Conservation (phyloP, 345 rosid species). For the Boechera divaricarpa region DNA sequence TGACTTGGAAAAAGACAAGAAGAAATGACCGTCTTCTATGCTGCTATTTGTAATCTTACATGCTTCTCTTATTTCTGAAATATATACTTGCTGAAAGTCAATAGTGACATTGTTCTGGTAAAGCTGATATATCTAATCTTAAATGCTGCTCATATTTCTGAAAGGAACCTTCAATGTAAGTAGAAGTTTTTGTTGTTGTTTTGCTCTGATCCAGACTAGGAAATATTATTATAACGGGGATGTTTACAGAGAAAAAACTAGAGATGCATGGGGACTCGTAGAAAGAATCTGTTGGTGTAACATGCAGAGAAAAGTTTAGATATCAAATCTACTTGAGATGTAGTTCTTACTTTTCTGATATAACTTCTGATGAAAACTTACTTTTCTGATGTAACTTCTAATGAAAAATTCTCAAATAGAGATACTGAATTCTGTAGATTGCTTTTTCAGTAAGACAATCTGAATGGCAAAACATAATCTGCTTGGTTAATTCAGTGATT, state of each 20-base stretch:
- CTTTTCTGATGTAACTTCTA: not conserved
- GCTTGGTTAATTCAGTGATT: not conserved
- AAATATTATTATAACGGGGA: slow-evolving; percentile 7
- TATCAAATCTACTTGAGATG: slow-evolving; percentile 2
- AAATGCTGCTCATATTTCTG: not conserved
- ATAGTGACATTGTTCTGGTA: not conserved
- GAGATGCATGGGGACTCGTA: not conserved
- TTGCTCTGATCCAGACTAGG: not conserved
- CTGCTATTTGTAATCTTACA: not conserved
- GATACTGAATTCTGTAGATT: not conserved
- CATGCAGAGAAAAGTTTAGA: slow-evolving; percentile 7
- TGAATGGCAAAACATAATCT: not conserved
- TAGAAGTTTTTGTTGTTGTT: slow-evolving; percentile 11
- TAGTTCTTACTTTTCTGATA: slow-evolving; percentile 1
- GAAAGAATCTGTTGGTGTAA: slow-evolving; percentile 11
- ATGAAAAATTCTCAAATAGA: not conserved
- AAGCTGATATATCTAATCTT: slow-evolving; percentile 3
- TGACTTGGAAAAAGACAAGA: slow-evolving; percentile 4
- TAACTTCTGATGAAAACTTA: not conserved
- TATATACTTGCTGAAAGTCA: not conserved
- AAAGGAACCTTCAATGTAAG: slow-evolving; percentile 10
- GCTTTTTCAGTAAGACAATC: slow-evolving; percentile 2
- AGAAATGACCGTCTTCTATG: not conserved
- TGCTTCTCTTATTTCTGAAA: not conserved
- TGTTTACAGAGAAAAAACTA: not conserved